A percentile compares a stretch with the other conserved stretches of the same genome.
These are phyloP conservation scores for Psilocybe sp. DNA, from an alignment of 768 basidiomycete genomes.

Conservation along the genomic window DNA sequence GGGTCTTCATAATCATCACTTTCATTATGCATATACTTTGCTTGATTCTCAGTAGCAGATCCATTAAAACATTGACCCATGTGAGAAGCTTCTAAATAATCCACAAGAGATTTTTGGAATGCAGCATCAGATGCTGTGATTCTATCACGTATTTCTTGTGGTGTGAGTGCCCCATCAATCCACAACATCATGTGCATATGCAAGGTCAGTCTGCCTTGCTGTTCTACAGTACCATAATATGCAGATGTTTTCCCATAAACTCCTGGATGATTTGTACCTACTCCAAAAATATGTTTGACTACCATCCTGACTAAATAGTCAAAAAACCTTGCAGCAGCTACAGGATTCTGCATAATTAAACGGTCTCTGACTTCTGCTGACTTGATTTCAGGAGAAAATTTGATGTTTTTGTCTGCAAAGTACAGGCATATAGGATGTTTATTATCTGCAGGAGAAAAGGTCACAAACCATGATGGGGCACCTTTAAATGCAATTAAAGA, in stretches of 20 bases:
- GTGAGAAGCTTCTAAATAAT: conserved; percentile 29
- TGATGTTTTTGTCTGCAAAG: conserved; percentile 22
- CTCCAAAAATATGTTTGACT: conserved; percentile 26
- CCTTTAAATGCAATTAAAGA: conserved; percentile 22
- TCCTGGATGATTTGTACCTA: conserved; percentile 13
- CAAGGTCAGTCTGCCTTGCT: conserved; percentile 32
- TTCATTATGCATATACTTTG: neutral
- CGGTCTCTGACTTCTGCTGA: neutral
- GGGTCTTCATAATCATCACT: conserved; percentile 17
- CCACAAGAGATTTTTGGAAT: conserved; percentile 23
- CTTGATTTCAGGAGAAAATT: conserved; percentile 13
- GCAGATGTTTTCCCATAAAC: conserved; percentile 25
- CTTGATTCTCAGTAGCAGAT: conserved; percentile 5
- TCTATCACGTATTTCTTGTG: conserved; percentile 26
- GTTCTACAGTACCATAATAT: conserved; percentile 38
- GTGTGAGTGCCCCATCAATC: conserved; percentile 23
- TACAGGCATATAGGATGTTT: conserved; percentile 32
- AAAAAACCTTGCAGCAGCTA: conserved; percentile 26
- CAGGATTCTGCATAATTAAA: conserved; percentile 10
- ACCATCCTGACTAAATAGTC: conserved; percentile 26
- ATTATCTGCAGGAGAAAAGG: conserved; percentile 31
- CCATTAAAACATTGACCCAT: conserved; percentile 27
- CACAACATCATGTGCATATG: conserved; percentile 35
- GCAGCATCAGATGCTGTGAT: conserved; percentile 17
- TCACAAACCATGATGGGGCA: conserved; percentile 34